Base-by-base conservation (phyloP, 192 early-diverging fungal genomes). In the Rhizophagus prolifer region DNA sequence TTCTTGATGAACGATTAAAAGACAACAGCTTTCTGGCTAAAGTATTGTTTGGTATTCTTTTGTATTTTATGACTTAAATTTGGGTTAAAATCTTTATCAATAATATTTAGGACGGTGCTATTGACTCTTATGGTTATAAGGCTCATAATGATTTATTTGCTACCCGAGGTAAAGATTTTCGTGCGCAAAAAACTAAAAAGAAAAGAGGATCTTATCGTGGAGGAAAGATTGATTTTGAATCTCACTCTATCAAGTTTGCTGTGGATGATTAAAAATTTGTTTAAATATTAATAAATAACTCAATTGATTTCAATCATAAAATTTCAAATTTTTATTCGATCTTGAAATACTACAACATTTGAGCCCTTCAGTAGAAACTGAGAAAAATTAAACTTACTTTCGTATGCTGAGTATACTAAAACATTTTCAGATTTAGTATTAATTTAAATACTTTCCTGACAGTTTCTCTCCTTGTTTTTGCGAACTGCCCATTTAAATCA, bases 121-220 rank as follows among this genome's bases (percentile, higher is more conserved):
- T 91, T 4, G 87, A 88, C 23, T 87, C 90, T 64, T 99, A 97
- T 84, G 97, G 97, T 23, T 88, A 92, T 84, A 97, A 94, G 79
- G 97, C 97, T 16, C 92, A 98, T 79, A 86, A 88, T 82, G 97
- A 99, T 71, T 87, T 99, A 77, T 92, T 96, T 72, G 91, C 92
- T 59, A 95, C 91, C 19, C 86, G 92, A 38, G 97, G 97, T 59
- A 95, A 95, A 84, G 90, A 91, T 30, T 99, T 99, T 88, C 90
- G 94, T 50, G 92, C 91, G 14, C 96, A 97, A 79, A 99, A 99
- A 90, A 95, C 94, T 75, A 98, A 98, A 87, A 98, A 98, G 86
- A 97, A 97, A 89, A 87, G 94, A 67, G 96, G 96, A 28, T 91
- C 92, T 58, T 98, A 98, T 88, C 90, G 92, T 72, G 97, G 97